These are phyloP conservation scores for Umbelopsis isabellina DNA, from an alignment of 192 early-diverging fungal species.

Conservation along the genomic window DNA sequence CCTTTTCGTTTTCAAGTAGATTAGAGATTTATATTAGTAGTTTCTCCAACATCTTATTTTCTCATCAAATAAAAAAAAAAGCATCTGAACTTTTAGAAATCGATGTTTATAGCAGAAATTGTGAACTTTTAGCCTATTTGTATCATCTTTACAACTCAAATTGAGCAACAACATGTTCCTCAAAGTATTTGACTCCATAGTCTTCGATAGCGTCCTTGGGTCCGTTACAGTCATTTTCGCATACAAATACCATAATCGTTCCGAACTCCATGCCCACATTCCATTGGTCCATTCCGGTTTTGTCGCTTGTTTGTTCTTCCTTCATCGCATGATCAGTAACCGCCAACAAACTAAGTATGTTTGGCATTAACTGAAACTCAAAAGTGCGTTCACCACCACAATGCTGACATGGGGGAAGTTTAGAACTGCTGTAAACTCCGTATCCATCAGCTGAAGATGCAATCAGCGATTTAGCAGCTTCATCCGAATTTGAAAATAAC, in stretches of 20 bases:
- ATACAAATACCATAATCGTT: conserved; percentile 81
- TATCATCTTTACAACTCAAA: conserved; percentile 41
- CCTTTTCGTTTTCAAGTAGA: too few relatives aligned
- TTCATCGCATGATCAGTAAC: conserved; percentile 53
- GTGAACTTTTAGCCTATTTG: too few relatives aligned
- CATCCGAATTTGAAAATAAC: conserved; percentile 64
- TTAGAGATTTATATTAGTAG: too few relatives aligned
- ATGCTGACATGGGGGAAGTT: conserved; percentile 62
- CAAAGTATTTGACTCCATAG: conserved; percentile 53
- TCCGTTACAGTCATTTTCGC: conserved; percentile 78
- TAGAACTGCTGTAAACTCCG: conserved; percentile 38
- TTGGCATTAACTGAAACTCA: conserved; percentile 95
- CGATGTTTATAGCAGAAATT: too few relatives aligned
- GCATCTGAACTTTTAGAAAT: too few relatives aligned
- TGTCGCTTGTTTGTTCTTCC: conserved; percentile 36
- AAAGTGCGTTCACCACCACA: conserved; percentile 76
- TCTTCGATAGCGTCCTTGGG: conserved; percentile 7
- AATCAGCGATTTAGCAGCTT: conserved; percentile 45
- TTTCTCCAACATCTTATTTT: too few relatives aligned
- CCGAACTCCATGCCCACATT: conserved; percentile 90
- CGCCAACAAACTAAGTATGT: conserved; percentile 71
- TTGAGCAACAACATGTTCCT: conserved; percentile 65
- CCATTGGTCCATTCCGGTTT: conserved; percentile 50
- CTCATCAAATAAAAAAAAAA: too few relatives aligned
- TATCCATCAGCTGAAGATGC: conserved; percentile 24